A percentile compares a stretch with the other conserved stretches of the same genome.
These are phyloP conservation scores for Aureobasidium sp. DNA, from an alignment of 2,329 filamentous ascomycete genomes.

Conservation along the genomic window DNA sequence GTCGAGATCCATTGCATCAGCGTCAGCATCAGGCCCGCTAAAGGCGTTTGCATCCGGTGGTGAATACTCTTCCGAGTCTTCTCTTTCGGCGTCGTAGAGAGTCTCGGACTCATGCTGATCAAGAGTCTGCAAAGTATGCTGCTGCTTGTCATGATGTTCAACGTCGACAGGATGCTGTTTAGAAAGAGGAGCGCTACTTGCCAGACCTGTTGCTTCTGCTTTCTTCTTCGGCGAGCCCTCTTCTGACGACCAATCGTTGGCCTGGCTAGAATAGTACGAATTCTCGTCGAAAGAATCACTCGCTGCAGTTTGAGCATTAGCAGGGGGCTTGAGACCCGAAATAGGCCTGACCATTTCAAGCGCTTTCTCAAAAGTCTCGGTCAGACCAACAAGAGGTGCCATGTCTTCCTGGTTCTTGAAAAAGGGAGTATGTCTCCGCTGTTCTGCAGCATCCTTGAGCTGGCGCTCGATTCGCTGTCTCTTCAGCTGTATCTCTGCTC, in stretches of 20 bases:
- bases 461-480: conserved; percentile 72
- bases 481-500: conserved; percentile 72
- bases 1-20: conserved; percentile 16
- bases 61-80: conserved; percentile 39
- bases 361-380: conserved; percentile 48
- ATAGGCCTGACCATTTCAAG: conserved; percentile 65
- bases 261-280: conserved; percentile 90
- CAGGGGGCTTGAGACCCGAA: conserved; percentile 47
- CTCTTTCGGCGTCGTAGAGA: conserved; percentile 23
- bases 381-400: conserved; percentile 35
- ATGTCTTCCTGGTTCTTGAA: conserved; percentile 46
- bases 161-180: not conserved
- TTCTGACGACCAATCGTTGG: conserved; percentile 58
- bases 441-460: conserved; percentile 70
- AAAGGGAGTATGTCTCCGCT: conserved; percentile 40
- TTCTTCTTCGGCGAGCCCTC: conserved; percentile 23
- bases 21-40: conserved; percentile 15
- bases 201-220: not conserved
- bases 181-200: conserved; percentile 11
- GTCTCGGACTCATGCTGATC: conserved; percentile 8
- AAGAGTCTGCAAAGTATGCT: not conserved
- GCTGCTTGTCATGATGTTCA: conserved; percentile 12
- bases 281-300: conserved; percentile 87
- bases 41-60: conserved; percentile 37
- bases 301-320: conserved; percentile 56